A percentile compares a stretch with the other conserved stretches of the same genome.
Conservation (phyloP, 176 grass and related monocot genomes). For the Thalia dealbata region DNA sequence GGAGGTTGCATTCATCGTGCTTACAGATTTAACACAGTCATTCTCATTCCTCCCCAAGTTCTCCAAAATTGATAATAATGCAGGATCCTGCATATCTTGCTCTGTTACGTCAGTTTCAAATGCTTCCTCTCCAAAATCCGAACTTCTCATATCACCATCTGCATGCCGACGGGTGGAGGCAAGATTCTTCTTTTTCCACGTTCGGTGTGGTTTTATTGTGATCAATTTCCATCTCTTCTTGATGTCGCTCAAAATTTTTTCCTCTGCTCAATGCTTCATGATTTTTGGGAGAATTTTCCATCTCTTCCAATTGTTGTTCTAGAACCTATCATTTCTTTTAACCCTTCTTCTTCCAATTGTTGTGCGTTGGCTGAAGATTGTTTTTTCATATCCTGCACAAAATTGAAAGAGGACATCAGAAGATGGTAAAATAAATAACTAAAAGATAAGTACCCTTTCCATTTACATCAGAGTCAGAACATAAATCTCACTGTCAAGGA, state of each 20-base stretch:
- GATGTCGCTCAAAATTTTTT: no score
- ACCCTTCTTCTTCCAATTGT: slow-evolving; percentile 62
- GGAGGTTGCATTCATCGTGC: not conserved
- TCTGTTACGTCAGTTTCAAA: slow-evolving; percentile 64
- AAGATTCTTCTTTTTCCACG: slow-evolving; percentile 18
- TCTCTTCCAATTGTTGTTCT: slow-evolving; percentile 76
- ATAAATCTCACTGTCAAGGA: no score
- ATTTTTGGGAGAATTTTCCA: slow-evolving; percentile 28
- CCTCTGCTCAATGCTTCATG: no score
- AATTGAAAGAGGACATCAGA: no score
- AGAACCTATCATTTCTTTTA: slow-evolving; percentile 67
- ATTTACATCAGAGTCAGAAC: no score
- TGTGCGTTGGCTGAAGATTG: slow-evolving; percentile 15
- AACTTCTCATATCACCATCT: slow-evolving; percentile 18
- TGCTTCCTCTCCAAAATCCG: slow-evolving; percentile 47
- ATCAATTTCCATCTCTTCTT: slow-evolving; percentile 61
- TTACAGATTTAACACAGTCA: slow-evolving; percentile 28
- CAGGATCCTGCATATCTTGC: slow-evolving; percentile 71
- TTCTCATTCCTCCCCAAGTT: slow-evolving; percentile 68
- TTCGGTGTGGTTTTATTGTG: slow-evolving; percentile 22
- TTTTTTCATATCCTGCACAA: no score
- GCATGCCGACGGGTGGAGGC: not conserved
- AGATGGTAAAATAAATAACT: no score
- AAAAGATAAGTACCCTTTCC: no score
- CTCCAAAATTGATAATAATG: slow-evolving; percentile 59